phyloP scores from a whole-genome alignment of 352 stramenopile genomes.

The Phytophthora rubi region DNA sequence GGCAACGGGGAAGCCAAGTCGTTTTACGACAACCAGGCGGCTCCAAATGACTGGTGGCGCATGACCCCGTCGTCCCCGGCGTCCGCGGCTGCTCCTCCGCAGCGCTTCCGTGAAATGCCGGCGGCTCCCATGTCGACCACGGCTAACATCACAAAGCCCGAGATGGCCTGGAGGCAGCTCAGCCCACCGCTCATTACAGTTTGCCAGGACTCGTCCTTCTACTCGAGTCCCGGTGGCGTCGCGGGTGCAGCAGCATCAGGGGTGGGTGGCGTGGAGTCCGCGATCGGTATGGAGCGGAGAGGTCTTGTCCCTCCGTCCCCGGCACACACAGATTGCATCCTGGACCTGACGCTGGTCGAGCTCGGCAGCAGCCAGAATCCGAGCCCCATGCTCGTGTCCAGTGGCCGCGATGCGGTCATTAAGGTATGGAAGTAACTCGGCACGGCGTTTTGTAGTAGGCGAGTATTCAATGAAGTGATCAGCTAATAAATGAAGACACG shows the following conservation, averaged over 20 bases:
- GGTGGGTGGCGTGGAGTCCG: slow-evolving; percentile 65
- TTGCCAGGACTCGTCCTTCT: slow-evolving; percentile 85
- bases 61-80: slow-evolving; percentile 64
- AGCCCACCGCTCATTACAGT: slow-evolving; percentile 84
- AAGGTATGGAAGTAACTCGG: slow-evolving; percentile 94
- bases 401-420: slow-evolving; percentile 94
- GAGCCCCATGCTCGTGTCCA: slow-evolving; percentile 91
- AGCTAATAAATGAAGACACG: slow-evolving; percentile 26
- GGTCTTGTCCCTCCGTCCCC: slow-evolving; percentile 88
- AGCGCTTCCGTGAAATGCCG: slow-evolving; percentile 39
- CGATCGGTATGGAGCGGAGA: slow-evolving; percentile 87
- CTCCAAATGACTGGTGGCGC: slow-evolving; percentile 84
- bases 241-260: slow-evolving; percentile 52
- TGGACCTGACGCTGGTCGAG: slow-evolving; percentile 95
- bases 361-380: slow-evolving; percentile 68
- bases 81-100: slow-evolving; percentile 26
- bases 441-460: slow-evolving; percentile 7
- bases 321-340: slow-evolving; percentile 94
- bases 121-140: slow-evolving; percentile 34
- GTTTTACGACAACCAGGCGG: slow-evolving; percentile 87
- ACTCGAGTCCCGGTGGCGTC: slow-evolving; percentile 54
- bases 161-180: slow-evolving; percentile 89
- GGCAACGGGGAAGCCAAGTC: slow-evolving; percentile 87
- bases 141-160: slow-evolving; percentile 70
- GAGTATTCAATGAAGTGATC: slow-evolving; percentile 26